Conservation (phyloP, 345 rosid genomes). For the Camelina hispida region DNA sequence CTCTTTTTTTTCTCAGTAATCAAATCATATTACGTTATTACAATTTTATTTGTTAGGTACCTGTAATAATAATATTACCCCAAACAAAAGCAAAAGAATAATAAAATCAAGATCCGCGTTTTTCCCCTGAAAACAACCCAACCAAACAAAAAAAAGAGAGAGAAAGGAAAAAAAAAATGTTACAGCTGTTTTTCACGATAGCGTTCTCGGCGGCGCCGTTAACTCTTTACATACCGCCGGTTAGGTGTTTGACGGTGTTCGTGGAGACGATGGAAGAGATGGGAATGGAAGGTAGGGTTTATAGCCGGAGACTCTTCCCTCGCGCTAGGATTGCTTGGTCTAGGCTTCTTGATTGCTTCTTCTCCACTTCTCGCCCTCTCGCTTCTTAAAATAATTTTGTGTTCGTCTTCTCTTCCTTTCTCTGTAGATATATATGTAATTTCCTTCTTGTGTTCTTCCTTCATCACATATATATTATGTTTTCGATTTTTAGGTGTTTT, state of each 20-base stretch:
- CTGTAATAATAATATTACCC: neutral
- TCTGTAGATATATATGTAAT: conserved; percentile 26
- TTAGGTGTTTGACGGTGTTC: conserved; percentile 77
- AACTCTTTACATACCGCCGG: conserved; percentile 81
- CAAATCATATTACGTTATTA: conserved; percentile 22
- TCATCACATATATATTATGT: conserved; percentile 18
- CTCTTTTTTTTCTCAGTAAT: neutral
- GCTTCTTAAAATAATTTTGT: conserved; percentile 28
- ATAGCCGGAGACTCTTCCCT: conserved; percentile 63
- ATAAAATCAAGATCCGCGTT: conserved; percentile 22
- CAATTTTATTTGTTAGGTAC: conserved; percentile 3
- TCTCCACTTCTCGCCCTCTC: conserved; percentile 50
- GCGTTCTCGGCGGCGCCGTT: conserved; percentile 94
- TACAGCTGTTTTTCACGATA: conserved; percentile 79
- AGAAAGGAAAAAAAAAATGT: conserved; percentile 38
- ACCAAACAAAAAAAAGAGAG: neutral
- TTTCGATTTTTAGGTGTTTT: conserved; percentile 15
- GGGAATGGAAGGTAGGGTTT: conserved; percentile 57
- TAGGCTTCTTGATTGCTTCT: conserved; percentile 68
- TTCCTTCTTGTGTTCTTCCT: conserved; percentile 1
- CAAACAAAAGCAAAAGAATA: neutral
- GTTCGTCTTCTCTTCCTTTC: conserved; percentile 19
- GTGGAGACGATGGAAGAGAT: conserved; percentile 77
- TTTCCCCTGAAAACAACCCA: neutral
- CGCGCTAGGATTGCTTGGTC: conserved; percentile 75